Evolutionary conservation across 768 basidiomycete genomes (phyloP).

Genomic region (Coprinellus aureogranulatus): DNA sequence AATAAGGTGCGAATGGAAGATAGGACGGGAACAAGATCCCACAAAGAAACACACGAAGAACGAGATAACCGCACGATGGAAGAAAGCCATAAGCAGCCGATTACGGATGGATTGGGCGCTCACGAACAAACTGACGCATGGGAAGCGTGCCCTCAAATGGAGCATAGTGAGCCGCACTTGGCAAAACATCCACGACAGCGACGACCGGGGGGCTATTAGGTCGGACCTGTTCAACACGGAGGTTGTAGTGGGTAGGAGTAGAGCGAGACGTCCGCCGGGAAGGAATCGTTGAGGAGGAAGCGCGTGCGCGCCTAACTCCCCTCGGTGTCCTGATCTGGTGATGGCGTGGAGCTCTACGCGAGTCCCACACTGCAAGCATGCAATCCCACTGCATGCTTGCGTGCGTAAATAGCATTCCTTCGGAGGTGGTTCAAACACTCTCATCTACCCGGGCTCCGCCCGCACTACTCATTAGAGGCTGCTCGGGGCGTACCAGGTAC

Average conservation of each 20-base stretch:
- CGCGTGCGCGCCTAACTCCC: background rate
- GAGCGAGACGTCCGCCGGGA: conserved; percentile 1
- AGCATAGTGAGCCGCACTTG: background rate
- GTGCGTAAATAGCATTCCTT: conserved; percentile 1
- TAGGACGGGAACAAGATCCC: conserved; percentile 11
- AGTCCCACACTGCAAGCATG: conserved; percentile 1
- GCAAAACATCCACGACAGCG: background rate
- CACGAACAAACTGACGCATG: background rate
- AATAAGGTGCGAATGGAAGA: conserved; percentile 24
- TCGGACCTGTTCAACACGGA: background rate
- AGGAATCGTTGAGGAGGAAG: background rate
- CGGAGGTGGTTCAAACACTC: background rate
- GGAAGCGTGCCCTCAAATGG: background rate
- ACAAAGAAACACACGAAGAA: background rate
- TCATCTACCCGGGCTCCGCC: too few relatives aligned
- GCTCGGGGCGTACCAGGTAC: too few relatives aligned
- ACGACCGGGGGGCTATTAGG: background rate
- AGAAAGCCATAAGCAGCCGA: background rate
- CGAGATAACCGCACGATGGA: background rate
- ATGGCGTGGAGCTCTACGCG: background rate
- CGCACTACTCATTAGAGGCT: too few relatives aligned
- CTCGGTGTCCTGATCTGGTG: background rate
- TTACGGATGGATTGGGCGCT: background rate
- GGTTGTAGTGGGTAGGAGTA: conserved; percentile 7
- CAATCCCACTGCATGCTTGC: background rate